These are phyloP conservation scores for Phytophthora pluvialis DNA, from an alignment of 352 stramenopile species.

Conservation along the genomic window DNA sequence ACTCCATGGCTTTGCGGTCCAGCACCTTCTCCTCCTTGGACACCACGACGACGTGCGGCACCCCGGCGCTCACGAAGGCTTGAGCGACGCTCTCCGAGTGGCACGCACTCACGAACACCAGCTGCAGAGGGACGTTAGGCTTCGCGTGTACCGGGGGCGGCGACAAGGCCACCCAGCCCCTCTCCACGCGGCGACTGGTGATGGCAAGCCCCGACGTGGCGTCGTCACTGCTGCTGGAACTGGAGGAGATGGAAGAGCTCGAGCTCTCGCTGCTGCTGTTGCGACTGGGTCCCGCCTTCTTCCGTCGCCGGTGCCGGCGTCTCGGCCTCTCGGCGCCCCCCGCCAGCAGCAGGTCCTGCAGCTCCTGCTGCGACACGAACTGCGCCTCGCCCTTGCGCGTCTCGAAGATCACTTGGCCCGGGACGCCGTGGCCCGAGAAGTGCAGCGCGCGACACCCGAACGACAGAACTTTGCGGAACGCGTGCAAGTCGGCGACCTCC, in stretches of 20 bases:
- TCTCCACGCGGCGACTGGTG: slow-evolving; percentile 54
- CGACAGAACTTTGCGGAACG: slow-evolving; percentile 81
- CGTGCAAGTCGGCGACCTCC: slow-evolving; percentile 82
- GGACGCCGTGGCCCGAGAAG: slow-evolving; percentile 75
- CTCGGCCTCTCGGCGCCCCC: slow-evolving; percentile 50
- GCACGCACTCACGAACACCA: slow-evolving; percentile 92
- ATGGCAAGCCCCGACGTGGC: slow-evolving; percentile 25
- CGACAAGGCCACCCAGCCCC: slow-evolving; percentile 40
- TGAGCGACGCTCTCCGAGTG: slow-evolving; percentile 89
- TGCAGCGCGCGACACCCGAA: slow-evolving; percentile 80
- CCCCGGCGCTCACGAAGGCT: slow-evolving; percentile 88
- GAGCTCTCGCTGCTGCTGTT: slow-evolving; percentile 21
- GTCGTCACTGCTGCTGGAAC: slow-evolving; percentile 21
- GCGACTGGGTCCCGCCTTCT: slow-evolving; percentile 3
- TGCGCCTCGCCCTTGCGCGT: slow-evolving; percentile 81
- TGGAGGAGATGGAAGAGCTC: neutral
- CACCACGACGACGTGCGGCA: slow-evolving; percentile 92
- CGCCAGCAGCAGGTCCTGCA: slow-evolving; percentile 76
- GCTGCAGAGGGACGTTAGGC: slow-evolving; percentile 59
- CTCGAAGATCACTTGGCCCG: slow-evolving; percentile 84
- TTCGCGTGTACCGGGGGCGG: slow-evolving; percentile 40
- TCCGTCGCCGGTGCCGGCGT: slow-evolving; percentile 7
- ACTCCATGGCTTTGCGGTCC: slow-evolving; percentile 89
- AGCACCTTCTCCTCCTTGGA: slow-evolving; percentile 86
- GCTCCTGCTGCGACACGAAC: slow-evolving; percentile 83